Conservation (phyloP, 495 filamentous ascomycete species). For the Trypethelium eluteriae region DNA sequence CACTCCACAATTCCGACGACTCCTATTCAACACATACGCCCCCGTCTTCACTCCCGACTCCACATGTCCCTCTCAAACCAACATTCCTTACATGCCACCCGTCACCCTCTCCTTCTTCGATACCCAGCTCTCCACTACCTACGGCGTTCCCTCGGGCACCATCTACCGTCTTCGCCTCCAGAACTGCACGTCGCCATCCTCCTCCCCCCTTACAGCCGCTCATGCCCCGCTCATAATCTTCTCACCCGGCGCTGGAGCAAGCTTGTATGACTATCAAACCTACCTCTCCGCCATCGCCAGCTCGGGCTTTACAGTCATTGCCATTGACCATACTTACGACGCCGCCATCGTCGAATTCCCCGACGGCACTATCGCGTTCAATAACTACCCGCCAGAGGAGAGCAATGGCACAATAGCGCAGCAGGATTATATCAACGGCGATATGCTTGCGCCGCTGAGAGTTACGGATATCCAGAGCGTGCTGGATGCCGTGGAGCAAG, state of each 20-base stretch:
- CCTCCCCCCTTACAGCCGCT: conserved; percentile 8
- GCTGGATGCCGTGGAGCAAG: conserved; percentile 21
- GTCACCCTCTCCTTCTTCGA: conserved; percentile 7
- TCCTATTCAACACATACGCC: conserved; percentile 8
- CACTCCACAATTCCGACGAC: conserved; percentile 6
- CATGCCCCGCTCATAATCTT: conserved; percentile 19
- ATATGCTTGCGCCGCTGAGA: conserved; percentile 10
- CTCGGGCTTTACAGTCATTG: conserved; percentile 42
- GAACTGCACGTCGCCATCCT: conserved; percentile 9
- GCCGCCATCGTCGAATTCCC: conserved; percentile 43
- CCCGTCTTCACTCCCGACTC: conserved; percentile 7
- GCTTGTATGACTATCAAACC: conserved; percentile 35
- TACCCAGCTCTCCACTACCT: conserved; percentile 9
- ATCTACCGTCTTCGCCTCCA: conserved; percentile 12
- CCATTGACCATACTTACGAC: conserved; percentile 48
- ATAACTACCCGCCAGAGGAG: conserved; percentile 19
- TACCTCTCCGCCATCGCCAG: conserved; percentile 42
- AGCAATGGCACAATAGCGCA: conserved; percentile 10
- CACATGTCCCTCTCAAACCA: conserved; percentile 6
- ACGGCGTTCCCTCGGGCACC: conserved; percentile 4
- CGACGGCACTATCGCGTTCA: conserved; percentile 34
- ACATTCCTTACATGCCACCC: conserved; percentile 6
- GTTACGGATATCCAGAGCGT: conserved; percentile 4
- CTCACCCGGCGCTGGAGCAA: conserved; percentile 22
- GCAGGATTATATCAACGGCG: conserved; percentile 11